phyloP scores from a whole-genome alignment of 768 basidiomycete genomes.

The Lentinula raphanica region DNA sequence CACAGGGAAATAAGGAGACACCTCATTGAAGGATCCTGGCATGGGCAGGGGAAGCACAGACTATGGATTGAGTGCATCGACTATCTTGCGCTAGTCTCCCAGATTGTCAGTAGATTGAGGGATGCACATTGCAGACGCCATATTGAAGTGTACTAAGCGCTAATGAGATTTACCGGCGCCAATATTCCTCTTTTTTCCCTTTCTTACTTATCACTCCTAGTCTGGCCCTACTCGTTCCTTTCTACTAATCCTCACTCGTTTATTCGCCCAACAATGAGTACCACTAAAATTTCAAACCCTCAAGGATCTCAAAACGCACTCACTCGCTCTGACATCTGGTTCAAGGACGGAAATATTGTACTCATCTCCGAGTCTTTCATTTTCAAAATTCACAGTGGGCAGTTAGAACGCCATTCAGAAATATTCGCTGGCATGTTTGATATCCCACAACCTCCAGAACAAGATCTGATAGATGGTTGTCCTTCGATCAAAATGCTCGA shows the following conservation, averaged over 20 bases:
- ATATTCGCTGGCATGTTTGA: conserved; percentile 67
- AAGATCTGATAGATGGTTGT: conserved; percentile 50
- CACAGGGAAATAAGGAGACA: no score
- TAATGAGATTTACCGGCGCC: no score
- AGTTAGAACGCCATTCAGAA: conserved; percentile 70
- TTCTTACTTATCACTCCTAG: background rate
- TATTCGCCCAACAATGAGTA: background rate
- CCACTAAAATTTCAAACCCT: background rate
- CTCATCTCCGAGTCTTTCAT: background rate
- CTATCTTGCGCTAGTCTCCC: no score
- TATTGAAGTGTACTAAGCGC: no score
- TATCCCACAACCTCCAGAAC: conserved; percentile 47
- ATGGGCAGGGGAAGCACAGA: no score
- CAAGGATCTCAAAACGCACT: no score
- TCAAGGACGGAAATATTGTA: conserved; percentile 8
- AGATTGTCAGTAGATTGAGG: no score
- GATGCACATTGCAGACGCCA: no score
- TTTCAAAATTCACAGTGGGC: conserved; percentile 32
- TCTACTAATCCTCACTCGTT: background rate
- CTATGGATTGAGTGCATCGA: no score
- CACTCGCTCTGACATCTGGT: background rate
- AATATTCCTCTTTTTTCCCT: background rate
- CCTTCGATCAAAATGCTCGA: conserved; percentile 59
- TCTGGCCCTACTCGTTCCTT: background rate
- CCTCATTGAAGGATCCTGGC: no score